A percentile compares a stretch with the other conserved stretches of the same genome.
Conservation (phyloP, 1,284 basidiomycete genomes). For the Puccinia brachypodii region DNA sequence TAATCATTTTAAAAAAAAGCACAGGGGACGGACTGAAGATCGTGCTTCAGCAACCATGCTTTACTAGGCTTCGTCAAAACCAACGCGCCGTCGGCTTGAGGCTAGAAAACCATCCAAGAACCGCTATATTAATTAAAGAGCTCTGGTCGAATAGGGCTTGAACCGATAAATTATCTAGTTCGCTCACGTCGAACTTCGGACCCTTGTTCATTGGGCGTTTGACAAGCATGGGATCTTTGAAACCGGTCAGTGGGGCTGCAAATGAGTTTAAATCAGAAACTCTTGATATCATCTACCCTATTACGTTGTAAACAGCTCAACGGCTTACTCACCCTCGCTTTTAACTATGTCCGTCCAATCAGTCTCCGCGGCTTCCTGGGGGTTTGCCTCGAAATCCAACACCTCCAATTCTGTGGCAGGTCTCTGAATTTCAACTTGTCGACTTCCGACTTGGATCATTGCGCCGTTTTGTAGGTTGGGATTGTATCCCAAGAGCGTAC, state of each 20-base stretch:
- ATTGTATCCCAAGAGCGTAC: constrained; percentile 7
- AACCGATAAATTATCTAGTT: neutral
- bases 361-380: neutral
- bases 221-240: constrained; percentile 30
- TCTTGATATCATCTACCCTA: neutral
- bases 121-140: neutral
- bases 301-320: neutral
- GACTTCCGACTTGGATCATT: constrained; percentile 26
- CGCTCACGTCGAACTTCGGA: constrained; percentile 30
- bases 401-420: neutral
- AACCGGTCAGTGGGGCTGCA: neutral
- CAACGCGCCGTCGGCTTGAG: constrained; percentile 71
- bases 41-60: constrained; percentile 68
- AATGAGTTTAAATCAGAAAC: neutral
- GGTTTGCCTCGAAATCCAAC: neutral
- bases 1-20: constrained; percentile 51
- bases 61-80: constrained; percentile 79
- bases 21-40: constrained; percentile 60
- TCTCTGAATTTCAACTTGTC: constrained; percentile 38
- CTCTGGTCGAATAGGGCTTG: neutral
- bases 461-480: neutral
- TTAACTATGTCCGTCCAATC: constrained; percentile 42
- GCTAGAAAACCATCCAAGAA: constrained; percentile 60
- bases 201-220: neutral
- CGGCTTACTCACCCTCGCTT: neutral